Base-by-base conservation (phyloP, 345 rosid species). In the Citrus glauca region DNA sequence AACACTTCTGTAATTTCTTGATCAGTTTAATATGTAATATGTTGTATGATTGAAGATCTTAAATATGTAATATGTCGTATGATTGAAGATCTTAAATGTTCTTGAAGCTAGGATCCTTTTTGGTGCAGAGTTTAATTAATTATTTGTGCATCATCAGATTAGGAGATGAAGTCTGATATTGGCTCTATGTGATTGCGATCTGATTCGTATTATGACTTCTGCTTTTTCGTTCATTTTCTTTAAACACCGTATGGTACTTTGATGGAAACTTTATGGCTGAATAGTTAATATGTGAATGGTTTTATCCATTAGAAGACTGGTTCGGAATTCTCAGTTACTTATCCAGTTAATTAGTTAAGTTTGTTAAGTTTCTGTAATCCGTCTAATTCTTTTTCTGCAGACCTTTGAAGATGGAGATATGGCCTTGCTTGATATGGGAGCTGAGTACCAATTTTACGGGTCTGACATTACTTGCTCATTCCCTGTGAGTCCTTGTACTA, bases 341-440 rank as follows among this genome's bases (percentile, higher is more conserved):
- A 30, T 32, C 19, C 9, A 9, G 11, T 30, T 53, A 70, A 28
- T 28, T 32, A 30, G 17, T 11, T 71, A 30, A 55, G 48, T 55
- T 71, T 32, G 28, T 11, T 71, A 30, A 55, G 64, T 55, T 71
- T 32, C 33, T 77, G 30, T 67, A 50, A 57, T 35, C 69, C 74
- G 45, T 33, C 10, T 35, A 33, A 53, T 66, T 48, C 30, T 32
- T 63, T 75, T 80, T 69, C 35, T 89, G 81, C 93, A 95, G 98
- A 91, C 79, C 73, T 83, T 95, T 69, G 78, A 85, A 85, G 95
- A 93, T 87, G 98, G 98, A 81, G 97, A 92, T 80, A 86, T 93
- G 90, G 95, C 98, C 74, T 89, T 95, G 87, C 89, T 95, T 81
- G 98, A 95, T 84, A 95, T 95, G 98, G 98, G 98, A 81, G 98